A percentile compares a stretch with the other conserved stretches of the same genome.
These are phyloP conservation scores for Sporothrix brasiliensis DNA, from an alignment of 2,329 filamentous ascomycete species.

Conservation along the genomic window DNA sequence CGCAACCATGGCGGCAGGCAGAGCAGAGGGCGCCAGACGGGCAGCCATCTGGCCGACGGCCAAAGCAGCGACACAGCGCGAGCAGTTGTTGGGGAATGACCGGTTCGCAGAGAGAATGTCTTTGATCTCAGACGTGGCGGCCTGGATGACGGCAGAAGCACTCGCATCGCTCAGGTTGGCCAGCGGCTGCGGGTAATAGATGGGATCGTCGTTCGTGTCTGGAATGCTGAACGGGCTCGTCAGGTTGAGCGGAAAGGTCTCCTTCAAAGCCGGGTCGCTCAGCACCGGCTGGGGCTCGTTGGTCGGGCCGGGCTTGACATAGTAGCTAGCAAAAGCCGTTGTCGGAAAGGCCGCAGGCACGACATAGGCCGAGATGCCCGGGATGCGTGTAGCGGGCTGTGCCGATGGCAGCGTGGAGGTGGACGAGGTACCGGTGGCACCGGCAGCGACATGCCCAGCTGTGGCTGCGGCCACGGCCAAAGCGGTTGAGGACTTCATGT, in stretches of 20 bases:
- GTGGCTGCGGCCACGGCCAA: slow-evolving; percentile 13
- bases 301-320: slow-evolving; percentile 43
- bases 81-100: slow-evolving; percentile 49
- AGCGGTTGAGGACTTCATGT: slow-evolving; percentile 22
- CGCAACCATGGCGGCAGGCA: slow-evolving; percentile 55
- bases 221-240: slow-evolving; percentile 59
- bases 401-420: slow-evolving; percentile 5
- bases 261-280: slow-evolving; percentile 57
- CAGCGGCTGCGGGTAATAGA: slow-evolving; percentile 52
- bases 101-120: slow-evolving; percentile 48
- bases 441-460: slow-evolving; percentile 2
- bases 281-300: slow-evolving; percentile 47
- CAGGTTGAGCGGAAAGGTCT: slow-evolving; percentile 54
- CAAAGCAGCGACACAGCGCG: slow-evolving; percentile 57
- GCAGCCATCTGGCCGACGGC: slow-evolving; percentile 55
- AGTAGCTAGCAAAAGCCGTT: slow-evolving; percentile 54
- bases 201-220: slow-evolving; percentile 51
- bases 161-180: slow-evolving; percentile 49
- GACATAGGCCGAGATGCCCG: slow-evolving; percentile 45
- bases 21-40: slow-evolving; percentile 50
- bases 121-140: slow-evolving; percentile 49
- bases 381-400: slow-evolving; percentile 34
- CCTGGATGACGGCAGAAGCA: slow-evolving; percentile 48
- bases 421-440: slow-evolving; percentile 22
- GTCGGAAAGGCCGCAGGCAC: slow-evolving; percentile 55